Evolutionary conservation across 345 rosid genomes (phyloP).

Genomic region (Diplotaxis tenuifolia): DNA sequence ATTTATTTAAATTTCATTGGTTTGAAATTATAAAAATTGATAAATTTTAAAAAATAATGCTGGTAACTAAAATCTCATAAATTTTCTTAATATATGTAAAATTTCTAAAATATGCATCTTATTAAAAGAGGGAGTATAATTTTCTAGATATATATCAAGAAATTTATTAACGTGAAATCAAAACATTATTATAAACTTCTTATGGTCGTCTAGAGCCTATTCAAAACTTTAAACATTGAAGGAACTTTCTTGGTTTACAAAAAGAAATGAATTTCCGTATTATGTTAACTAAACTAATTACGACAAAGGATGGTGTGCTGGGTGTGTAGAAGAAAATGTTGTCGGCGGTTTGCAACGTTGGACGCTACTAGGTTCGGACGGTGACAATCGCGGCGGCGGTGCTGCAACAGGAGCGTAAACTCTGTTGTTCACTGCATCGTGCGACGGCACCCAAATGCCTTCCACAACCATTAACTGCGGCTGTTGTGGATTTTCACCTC

Average conservation of each 20-base stretch:
- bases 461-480: slow-evolving; percentile 84
- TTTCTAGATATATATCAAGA: background rate
- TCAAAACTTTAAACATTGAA: slow-evolving; percentile 2
- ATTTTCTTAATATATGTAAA: too few relatives aligned
- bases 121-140: too few relatives aligned
- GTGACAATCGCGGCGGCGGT: slow-evolving; percentile 32
- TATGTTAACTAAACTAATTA: background rate
- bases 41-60: too few relatives aligned
- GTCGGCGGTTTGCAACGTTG: slow-evolving; percentile 59
- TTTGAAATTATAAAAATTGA: too few relatives aligned
- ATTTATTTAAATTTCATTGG: too few relatives aligned
- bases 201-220: slow-evolving; percentile 19
- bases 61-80: too few relatives aligned
- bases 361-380: slow-evolving; percentile 51
- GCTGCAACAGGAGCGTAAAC: slow-evolving; percentile 56
- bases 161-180: background rate
- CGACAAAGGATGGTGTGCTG: slow-evolving; percentile 44
- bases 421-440: slow-evolving; percentile 34
- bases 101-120: too few relatives aligned
- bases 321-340: slow-evolving; percentile 64
- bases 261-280: background rate
- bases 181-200: background rate
- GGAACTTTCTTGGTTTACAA: slow-evolving; percentile 7
- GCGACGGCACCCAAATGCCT: slow-evolving; percentile 79
- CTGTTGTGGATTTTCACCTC: slow-evolving; percentile 44